phyloP scores from a whole-genome alignment of 2,329 filamentous ascomycete species.

The Colletotrichum abscissum region DNA sequence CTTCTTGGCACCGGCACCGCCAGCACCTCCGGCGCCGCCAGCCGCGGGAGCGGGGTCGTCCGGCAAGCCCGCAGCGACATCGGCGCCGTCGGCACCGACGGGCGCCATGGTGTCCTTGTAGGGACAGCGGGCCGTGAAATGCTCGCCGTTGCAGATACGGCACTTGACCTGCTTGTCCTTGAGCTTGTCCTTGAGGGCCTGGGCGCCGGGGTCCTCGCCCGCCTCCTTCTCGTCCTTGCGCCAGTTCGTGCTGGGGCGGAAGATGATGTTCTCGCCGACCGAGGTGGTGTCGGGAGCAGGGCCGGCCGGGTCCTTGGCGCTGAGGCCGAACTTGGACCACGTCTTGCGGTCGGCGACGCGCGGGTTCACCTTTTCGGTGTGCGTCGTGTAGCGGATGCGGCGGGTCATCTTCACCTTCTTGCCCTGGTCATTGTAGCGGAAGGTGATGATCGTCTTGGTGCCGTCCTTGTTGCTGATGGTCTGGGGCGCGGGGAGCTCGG shows the following conservation, averaged over 20 bases:
- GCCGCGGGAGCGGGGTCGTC: slow-evolving; percentile 53
- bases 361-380: slow-evolving; percentile 95
- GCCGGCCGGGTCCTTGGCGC: slow-evolving; percentile 85
- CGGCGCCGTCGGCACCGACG: slow-evolving; percentile 70
- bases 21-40: slow-evolving; percentile 52
- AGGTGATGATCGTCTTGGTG: slow-evolving; percentile 94
- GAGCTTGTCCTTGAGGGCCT: slow-evolving; percentile 82
- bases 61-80: slow-evolving; percentile 66
- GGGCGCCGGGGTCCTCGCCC: slow-evolving; percentile 77
- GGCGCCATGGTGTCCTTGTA: slow-evolving; percentile 99
- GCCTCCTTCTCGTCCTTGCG: slow-evolving; percentile 89
- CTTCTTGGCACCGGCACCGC: slow-evolving; percentile 70
- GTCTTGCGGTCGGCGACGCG: slow-evolving; percentile 93
- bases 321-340: slow-evolving; percentile 93
- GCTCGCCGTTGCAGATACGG: slow-evolving; percentile 97
- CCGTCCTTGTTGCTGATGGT: slow-evolving; percentile 98
- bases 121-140: slow-evolving; percentile 98
- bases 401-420: slow-evolving; percentile 98
- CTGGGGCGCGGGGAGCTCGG: slow-evolving; percentile 83
- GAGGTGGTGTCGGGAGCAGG: slow-evolving; percentile 91
- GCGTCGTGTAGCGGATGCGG: slow-evolving; percentile 90
- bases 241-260: slow-evolving; percentile 94
- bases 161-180: slow-evolving; percentile 99
- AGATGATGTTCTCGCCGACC: slow-evolving; percentile 97
- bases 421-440: slow-evolving; percentile 89